Evolutionary conservation across 2,329 filamentous ascomycete species (phyloP).

Genomic region (Apiospora saccharicola): DNA sequence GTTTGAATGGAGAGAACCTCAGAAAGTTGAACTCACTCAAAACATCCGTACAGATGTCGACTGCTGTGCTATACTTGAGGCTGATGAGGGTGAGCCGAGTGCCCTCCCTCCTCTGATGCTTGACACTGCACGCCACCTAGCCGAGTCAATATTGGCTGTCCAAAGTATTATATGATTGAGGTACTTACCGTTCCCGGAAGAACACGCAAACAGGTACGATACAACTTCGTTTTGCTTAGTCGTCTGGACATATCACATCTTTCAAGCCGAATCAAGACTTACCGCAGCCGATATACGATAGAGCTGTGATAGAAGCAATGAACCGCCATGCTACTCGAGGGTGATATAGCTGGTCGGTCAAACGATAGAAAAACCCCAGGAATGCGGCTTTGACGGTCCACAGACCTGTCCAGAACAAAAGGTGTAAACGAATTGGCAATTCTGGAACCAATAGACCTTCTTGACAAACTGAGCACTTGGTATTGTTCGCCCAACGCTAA

Average conservation of each 20-base stretch:
- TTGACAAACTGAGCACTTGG: not conserved
- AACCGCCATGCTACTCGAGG: not conserved
- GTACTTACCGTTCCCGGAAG: not conserved
- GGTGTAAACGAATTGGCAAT: not conserved
- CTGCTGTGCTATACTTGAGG: not conserved
- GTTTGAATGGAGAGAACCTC: not conserved
- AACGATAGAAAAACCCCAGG: not conserved
- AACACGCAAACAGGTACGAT: not conserved
- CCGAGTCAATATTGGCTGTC: not conserved
- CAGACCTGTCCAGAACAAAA: not conserved
- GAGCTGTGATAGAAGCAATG: not conserved
- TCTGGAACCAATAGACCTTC: slow-evolving; percentile 1
- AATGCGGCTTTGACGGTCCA: not conserved
- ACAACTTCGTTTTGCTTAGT: not conserved
- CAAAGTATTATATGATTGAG: not conserved
- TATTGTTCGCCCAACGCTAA: not conserved
- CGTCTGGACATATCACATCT: not conserved
- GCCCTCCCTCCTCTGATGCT: not conserved
- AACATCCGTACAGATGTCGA: not conserved
- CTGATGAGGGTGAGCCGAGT: not conserved
- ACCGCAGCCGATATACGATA: not conserved
- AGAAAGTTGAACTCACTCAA: not conserved
- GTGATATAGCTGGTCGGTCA: not conserved
- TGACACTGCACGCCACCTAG: not conserved
- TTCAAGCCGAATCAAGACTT: not conserved